Conservation (phyloP, 805 yeast species). For the Hanseniaspora valbyensis region DNA sequence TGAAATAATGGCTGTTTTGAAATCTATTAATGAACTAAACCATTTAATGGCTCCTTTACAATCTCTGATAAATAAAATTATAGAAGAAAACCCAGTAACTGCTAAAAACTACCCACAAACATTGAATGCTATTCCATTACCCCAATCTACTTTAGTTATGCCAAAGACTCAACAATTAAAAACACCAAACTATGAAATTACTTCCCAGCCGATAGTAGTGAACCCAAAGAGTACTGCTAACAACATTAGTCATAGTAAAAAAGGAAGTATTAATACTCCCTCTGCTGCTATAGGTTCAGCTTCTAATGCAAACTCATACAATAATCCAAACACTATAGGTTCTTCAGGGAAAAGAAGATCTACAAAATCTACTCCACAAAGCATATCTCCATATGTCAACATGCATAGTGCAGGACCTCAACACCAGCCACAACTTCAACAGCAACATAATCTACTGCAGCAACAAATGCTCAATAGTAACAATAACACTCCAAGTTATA, state of each 20-base stretch:
- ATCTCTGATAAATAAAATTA: slow-evolving; percentile 2
- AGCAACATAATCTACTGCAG: background rate
- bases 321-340: background rate
- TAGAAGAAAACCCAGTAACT: background rate
- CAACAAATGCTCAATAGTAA: background rate
- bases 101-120: slow-evolving; percentile 7
- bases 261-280: slow-evolving; percentile 1
- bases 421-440: background rate
- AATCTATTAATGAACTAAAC: slow-evolving; percentile 3
- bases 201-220: slow-evolving; percentile 7
- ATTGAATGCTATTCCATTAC: slow-evolving; percentile 4
- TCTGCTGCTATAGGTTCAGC: background rate
- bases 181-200: slow-evolving; percentile 13
- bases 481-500: background rate
- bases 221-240: background rate
- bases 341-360: slow-evolving; percentile 7
- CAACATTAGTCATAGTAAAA: background rate
- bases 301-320: background rate
- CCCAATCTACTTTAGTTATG: slow-evolving; percentile 3
- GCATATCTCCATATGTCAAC: slow-evolving; percentile 12
- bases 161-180: slow-evolving; percentile 14
- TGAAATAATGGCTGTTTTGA: slow-evolving; percentile 9
- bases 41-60: slow-evolving; percentile 10
- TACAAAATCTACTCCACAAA: slow-evolving; percentile 12
- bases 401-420: background rate